phyloP scores from a whole-genome alignment of 768 basidiomycete species.

The Xerocomellus chrysenteron region DNA sequence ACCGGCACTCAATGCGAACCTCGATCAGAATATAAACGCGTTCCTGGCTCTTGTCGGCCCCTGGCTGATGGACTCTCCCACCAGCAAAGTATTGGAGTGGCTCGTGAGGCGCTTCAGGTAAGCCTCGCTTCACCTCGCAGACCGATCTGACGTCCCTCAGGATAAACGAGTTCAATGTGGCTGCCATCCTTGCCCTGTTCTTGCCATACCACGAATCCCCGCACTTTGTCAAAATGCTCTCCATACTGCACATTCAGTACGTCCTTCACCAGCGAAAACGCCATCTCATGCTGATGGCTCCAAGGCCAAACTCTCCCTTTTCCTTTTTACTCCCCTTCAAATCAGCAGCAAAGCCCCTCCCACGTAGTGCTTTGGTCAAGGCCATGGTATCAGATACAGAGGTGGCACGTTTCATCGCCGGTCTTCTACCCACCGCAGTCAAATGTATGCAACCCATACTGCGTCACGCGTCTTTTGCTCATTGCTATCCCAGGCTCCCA shows the following conservation, averaged over 20 bases:
- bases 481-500: slow-evolving; percentile 30
- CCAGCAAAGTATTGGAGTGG: slow-evolving; percentile 90
- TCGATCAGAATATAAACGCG: slow-evolving; percentile 59
- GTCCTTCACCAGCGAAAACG: slow-evolving; percentile 19
- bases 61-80: slow-evolving; percentile 77
- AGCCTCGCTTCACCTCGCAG: slow-evolving; percentile 13
- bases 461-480: neutral
- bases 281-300: neutral
- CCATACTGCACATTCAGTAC: slow-evolving; percentile 77
- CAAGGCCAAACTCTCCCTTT: slow-evolving; percentile 61
- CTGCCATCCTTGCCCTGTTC: slow-evolving; percentile 74
- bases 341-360: slow-evolving; percentile 71
- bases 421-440: slow-evolving; percentile 59
- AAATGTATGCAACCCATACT: slow-evolving; percentile 33
- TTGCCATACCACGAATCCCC: slow-evolving; percentile 94
- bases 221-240: slow-evolving; percentile 91
- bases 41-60: slow-evolving; percentile 75
- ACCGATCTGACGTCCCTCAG: slow-evolving; percentile 39
- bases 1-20: slow-evolving; percentile 55
- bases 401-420: slow-evolving; percentile 68
- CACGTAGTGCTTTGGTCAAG: slow-evolving; percentile 68
- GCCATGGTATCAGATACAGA: slow-evolving; percentile 74
- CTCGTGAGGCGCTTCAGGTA: slow-evolving; percentile 90
- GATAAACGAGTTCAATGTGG: slow-evolving; percentile 91
- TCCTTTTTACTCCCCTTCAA: slow-evolving; percentile 74